Base-by-base conservation (phyloP, 2,329 filamentous ascomycete genomes). In the Colletotrichum sp. region DNA sequence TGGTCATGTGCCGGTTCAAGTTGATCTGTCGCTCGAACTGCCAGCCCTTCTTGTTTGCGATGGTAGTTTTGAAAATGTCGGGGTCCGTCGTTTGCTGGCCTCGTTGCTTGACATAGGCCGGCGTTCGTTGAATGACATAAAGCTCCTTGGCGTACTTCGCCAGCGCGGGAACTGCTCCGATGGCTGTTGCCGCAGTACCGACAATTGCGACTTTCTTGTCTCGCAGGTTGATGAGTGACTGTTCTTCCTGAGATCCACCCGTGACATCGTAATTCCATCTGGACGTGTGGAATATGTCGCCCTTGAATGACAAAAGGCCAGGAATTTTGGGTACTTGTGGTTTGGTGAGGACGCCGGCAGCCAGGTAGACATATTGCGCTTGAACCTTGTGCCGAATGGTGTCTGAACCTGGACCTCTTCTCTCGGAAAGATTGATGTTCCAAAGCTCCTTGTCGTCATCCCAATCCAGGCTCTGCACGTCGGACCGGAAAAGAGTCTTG, bases 101-200 rank as follows among this genome's bases (percentile, higher is more conserved):
- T 8, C 87, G 86, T 21, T 78, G 76, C 16, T 83, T 83, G 6
- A 89, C 83, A 0, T 81, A 82, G 0, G 86, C 84, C 8, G 89
- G 89, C 2, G 90, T 92, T 5, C 90, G 87, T 79, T 92, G 90
- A 78, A 92, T 86, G 21, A 92, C 88, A 75, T 87, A 89, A 3
- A 92, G 78, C 36, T 90, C 81, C 63, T 89, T 87, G 0, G 88
- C 86, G 71, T 84, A 88, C 62, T 86, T 83, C 3, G 86, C 88
- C 1, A 91, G 79, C n/a, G 82, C 77, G 2, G 89, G 87, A 0
- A 89, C 78, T 3, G 83, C 84, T 76, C 88, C 86, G 5, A 90
- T 82, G 1, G 85, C 86, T 0, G 88, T 90, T 2, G 88, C 87
- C 0, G 87, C 89, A 0, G 88, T 90, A 26, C 89, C 89, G 30